These are phyloP conservation scores for Chaetomium olivaceum DNA, from an alignment of 2,329 filamentous ascomycete species.

Conservation along the genomic window DNA sequence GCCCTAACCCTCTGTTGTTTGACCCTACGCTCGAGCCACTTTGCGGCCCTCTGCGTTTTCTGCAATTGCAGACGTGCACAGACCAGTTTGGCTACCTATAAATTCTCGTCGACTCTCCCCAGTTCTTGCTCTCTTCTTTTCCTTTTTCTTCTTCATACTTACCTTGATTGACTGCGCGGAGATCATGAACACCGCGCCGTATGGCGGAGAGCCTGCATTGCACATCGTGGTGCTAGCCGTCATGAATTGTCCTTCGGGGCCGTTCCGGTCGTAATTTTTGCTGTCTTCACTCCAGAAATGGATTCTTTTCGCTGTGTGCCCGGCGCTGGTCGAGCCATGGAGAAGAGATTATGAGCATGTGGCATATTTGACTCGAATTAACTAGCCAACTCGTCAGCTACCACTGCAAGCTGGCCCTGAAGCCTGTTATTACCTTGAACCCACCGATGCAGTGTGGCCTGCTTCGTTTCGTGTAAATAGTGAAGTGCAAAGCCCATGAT, in stretches of 20 bases:
- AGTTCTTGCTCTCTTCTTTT: conserved; percentile 23
- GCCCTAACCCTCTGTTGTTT: background rate
- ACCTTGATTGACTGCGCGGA: conserved; percentile 28
- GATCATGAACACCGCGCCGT: conserved; percentile 24
- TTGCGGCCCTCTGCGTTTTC: background rate
- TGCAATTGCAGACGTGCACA: conserved; percentile 24
- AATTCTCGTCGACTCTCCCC: conserved; percentile 1
- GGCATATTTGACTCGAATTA: background rate
- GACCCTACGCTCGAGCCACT: background rate
- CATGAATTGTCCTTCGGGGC: conserved; percentile 29
- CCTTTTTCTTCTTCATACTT: conserved; percentile 29
- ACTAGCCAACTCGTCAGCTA: too few species aligned
- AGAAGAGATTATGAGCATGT: conserved; percentile 13
- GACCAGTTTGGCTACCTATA: conserved; percentile 15
- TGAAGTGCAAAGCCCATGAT: too few species aligned
- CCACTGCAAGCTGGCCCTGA: too few species aligned
- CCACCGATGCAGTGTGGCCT: too few species aligned
- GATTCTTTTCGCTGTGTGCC: conserved; percentile 27
- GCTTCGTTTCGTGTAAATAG: too few species aligned
- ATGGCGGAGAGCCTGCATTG: conserved; percentile 28
- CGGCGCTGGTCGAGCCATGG: conserved; percentile 23
- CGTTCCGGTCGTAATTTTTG: conserved; percentile 29
- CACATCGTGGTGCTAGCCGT: conserved; percentile 26
- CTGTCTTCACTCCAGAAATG: conserved; percentile 20
- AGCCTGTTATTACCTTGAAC: too few species aligned